Conservation (phyloP, 2,329 filamentous ascomycete genomes). For the Monosporascus sp. region DNA sequence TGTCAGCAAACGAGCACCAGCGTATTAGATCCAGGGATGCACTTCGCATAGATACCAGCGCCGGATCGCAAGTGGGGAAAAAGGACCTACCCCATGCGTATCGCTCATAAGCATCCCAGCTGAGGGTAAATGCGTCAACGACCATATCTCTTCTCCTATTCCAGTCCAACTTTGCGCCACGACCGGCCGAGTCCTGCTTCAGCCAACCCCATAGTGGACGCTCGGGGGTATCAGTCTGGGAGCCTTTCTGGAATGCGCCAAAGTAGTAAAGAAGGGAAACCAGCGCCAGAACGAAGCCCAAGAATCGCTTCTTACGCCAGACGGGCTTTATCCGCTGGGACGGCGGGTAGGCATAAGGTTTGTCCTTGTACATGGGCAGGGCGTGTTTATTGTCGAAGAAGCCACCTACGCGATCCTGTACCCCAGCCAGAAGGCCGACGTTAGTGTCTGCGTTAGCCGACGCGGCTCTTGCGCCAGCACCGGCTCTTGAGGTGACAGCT, state of each 20-base stretch:
- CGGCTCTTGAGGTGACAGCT: conserved; percentile 37
- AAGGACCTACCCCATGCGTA: conserved; percentile 80
- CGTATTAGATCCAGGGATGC: too few species aligned
- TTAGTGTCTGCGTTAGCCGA: conserved; percentile 15
- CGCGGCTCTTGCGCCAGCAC: conserved; percentile 32
- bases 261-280: conserved; percentile 64
- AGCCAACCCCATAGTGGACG: conserved; percentile 54
- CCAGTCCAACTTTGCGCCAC: conserved; percentile 61
- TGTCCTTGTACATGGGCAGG: conserved; percentile 98
- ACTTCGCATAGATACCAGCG: too few species aligned
- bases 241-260: conserved; percentile 49
- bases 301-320: conserved; percentile 59
- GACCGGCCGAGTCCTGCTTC: conserved; percentile 39
- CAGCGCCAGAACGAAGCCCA: conserved; percentile 50
- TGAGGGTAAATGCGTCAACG: conserved; percentile 82
- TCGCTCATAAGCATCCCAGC: conserved; percentile 88
- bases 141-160: conserved; percentile 71
- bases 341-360: conserved; percentile 72
- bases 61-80: neutral
- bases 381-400: conserved; percentile 57
- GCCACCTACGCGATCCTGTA: conserved; percentile 58
- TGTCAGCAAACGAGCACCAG: too few species aligned
- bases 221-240: conserved; percentile 29
- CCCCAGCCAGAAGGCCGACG: conserved; percentile 40
- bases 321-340: conserved; percentile 54